Percentiles rank a stretch among this genome's conserved stretches.
These are phyloP conservation scores for Linderniella brevidens DNA, from an alignment of 257 asterid genomes.

Conservation along the genomic window DNA sequence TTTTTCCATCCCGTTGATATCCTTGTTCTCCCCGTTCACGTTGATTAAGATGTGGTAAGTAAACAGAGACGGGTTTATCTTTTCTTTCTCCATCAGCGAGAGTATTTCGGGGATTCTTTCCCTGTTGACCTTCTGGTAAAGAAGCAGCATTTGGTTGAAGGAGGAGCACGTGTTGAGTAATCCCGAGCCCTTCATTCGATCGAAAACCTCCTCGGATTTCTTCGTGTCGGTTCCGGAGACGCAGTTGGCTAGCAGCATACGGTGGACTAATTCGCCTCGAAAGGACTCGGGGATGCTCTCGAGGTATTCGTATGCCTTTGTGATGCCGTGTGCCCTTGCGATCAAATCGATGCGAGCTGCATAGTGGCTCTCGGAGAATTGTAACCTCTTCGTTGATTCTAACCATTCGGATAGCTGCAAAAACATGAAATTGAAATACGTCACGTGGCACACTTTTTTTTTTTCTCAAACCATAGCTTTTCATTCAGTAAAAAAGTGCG, in stretches of 20 bases:
- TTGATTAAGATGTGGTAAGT: slow-evolving; percentile 48
- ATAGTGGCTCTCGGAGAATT: slow-evolving; percentile 27
- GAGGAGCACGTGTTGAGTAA: slow-evolving; percentile 39
- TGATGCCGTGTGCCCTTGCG: slow-evolving; percentile 48
- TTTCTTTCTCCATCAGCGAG: slow-evolving; percentile 48
- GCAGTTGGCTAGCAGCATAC: slow-evolving; percentile 56
- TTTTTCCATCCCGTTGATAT: slow-evolving; percentile 60
- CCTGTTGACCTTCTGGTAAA: slow-evolving; percentile 45
- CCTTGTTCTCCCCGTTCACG: slow-evolving; percentile 41
- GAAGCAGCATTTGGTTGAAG: slow-evolving; percentile 57
- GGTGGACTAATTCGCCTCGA: slow-evolving; percentile 39
- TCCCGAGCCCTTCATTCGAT: slow-evolving; percentile 36
- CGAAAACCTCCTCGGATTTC: slow-evolving; percentile 60
- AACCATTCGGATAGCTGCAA: slow-evolving; percentile 75
- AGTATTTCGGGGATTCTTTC: slow-evolving; percentile 45
- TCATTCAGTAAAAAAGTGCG: background rate
- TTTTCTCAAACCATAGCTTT: background rate
- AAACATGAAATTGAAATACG: background rate
- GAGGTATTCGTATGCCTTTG: slow-evolving; percentile 49
- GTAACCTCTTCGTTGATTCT: slow-evolving; percentile 26
- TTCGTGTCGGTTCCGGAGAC: slow-evolving; percentile 18
- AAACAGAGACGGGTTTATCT: slow-evolving; percentile 38
- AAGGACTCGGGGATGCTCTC: slow-evolving; percentile 41
- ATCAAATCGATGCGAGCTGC: slow-evolving; percentile 63
- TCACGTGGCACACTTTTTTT: no score